Percentiles rank a stretch among this genome's conserved stretches.
Evolutionary conservation across 768 basidiomycete genomes (phyloP).

Genomic region (Fomitopsis pulvina): DNA sequence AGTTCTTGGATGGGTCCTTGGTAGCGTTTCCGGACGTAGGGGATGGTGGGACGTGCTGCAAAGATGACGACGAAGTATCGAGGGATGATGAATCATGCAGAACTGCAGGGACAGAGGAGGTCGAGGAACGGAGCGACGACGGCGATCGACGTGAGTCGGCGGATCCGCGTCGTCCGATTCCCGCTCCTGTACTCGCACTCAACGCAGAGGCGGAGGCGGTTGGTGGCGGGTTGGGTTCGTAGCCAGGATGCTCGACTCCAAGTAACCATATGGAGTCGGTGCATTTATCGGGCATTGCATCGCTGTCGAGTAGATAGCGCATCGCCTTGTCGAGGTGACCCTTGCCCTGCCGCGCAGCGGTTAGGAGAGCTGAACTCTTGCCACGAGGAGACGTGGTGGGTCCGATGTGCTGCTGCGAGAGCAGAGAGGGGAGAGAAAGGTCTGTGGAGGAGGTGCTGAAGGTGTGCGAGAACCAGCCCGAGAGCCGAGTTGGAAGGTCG

Average conservation of each 20-base stretch:
- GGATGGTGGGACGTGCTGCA: constrained; percentile 26
- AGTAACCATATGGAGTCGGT: constrained; percentile 85
- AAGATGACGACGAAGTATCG: constrained; percentile 29
- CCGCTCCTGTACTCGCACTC: neutral
- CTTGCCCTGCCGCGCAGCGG: constrained; percentile 67
- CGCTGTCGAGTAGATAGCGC: constrained; percentile 86
- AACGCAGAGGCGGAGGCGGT: constrained; percentile 18
- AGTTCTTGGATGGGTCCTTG: constrained; percentile 44
- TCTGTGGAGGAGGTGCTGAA: constrained; percentile 69
- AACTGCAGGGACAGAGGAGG: constrained; percentile 30
- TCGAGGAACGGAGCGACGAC: constrained; percentile 38
- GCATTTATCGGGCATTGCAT: constrained; percentile 79
- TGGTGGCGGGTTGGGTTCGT: constrained; percentile 37
- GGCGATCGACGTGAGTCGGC: constrained; percentile 36
- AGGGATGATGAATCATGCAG: constrained; percentile 23
- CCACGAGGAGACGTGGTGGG: constrained; percentile 33
- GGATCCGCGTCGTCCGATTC: constrained; percentile 25
- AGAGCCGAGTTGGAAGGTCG: constrained; percentile 69
- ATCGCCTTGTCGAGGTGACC: constrained; percentile 78
- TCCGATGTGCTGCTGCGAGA: constrained; percentile 39
- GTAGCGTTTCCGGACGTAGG: constrained; percentile 18
- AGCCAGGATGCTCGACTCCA: constrained; percentile 76
- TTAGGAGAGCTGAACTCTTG: constrained; percentile 47
- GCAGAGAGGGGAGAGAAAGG: constrained; percentile 56
- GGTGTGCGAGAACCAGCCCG: constrained; percentile 78